These are phyloP conservation scores for Venturia carpophila DNA, from an alignment of 2,329 filamentous ascomycete species.

Conservation along the genomic window DNA sequence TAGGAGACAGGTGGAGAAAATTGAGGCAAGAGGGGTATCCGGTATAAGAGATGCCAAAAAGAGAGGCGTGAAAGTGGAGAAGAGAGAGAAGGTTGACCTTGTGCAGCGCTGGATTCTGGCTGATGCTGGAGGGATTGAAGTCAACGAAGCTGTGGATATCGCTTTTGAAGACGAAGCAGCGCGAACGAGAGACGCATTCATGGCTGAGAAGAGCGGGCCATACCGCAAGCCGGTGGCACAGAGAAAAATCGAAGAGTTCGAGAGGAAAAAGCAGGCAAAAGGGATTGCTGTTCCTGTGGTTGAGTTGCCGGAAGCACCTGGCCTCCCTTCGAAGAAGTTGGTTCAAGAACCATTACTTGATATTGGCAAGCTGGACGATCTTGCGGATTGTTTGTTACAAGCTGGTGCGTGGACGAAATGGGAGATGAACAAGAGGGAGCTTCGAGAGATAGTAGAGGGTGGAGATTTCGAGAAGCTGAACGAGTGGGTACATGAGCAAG, in stretches of 20 bases:
- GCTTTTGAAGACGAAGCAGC: conserved; percentile 31
- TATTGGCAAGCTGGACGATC: conserved; percentile 65
- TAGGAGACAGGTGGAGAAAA: conserved; percentile 20
- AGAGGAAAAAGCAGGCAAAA: conserved; percentile 22
- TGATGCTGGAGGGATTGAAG: conserved; percentile 9
- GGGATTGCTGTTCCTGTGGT: background rate
- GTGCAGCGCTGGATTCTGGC: conserved; percentile 29
- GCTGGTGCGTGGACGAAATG: conserved; percentile 70
- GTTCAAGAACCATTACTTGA: background rate
- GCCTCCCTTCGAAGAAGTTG: background rate
- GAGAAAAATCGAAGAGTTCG: conserved; percentile 20
- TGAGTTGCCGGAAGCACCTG: background rate
- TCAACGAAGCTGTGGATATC: conserved; percentile 21
- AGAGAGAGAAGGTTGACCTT: conserved; percentile 57
- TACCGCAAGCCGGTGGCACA: conserved; percentile 17
- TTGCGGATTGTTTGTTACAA: conserved; percentile 73
- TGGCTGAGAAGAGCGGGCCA: conserved; percentile 25
- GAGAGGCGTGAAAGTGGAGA: conserved; percentile 38
- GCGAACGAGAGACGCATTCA: conserved; percentile 31
- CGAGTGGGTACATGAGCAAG: background rate
- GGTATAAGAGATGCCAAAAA: conserved; percentile 26
- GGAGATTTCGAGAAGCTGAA: background rate
- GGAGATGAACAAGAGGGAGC: conserved; percentile 48
- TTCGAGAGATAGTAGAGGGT: background rate
- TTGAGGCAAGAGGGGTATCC: background rate